phyloP scores from a whole-genome alignment of 2,329 filamentous ascomycete species.

The Mycosphaerella sp. region DNA sequence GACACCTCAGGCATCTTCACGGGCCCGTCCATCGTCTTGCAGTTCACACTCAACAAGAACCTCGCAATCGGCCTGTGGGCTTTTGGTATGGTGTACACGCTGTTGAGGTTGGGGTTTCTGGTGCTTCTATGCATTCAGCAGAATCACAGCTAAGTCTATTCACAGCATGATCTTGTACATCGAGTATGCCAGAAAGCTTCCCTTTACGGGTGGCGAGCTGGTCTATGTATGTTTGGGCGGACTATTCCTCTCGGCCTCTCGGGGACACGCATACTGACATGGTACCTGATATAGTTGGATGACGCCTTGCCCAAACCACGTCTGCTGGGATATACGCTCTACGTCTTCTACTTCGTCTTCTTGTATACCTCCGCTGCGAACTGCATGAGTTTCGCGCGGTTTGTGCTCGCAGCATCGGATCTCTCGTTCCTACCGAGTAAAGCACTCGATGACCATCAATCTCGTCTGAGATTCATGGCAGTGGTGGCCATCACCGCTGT shows the following conservation, averaged over 20 bases:
- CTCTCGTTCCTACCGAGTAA: background rate
- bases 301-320: slow-evolving; percentile 9
- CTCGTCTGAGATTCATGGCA: slow-evolving; percentile 5
- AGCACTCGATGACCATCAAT: slow-evolving; percentile 1
- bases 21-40: slow-evolving; percentile 10
- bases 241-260: background rate
- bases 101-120: slow-evolving; percentile 8
- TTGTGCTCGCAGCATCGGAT: slow-evolving; percentile 8
- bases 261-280: background rate
- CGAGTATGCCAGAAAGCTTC: slow-evolving; percentile 12
- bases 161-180: slow-evolving; percentile 15
- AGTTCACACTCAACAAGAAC: slow-evolving; percentile 14
- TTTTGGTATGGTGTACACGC: slow-evolving; percentile 13
- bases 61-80: slow-evolving; percentile 13
- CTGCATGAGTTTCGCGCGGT: slow-evolving; percentile 12
- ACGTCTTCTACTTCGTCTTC: slow-evolving; percentile 15
- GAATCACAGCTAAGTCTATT: background rate
- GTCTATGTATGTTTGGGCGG: slow-evolving; percentile 8
- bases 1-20: slow-evolving; percentile 15
- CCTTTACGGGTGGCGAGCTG: slow-evolving; percentile 16
- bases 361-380: slow-evolving; percentile 12
- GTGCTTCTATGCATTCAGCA: background rate
- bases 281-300: background rate
- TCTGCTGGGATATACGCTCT: slow-evolving; percentile 12
- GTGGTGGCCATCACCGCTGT: slow-evolving; percentile 6